Base-by-base conservation (phyloP, 2,329 filamentous ascomycete species). In the Zymoseptoria brevis region DNA sequence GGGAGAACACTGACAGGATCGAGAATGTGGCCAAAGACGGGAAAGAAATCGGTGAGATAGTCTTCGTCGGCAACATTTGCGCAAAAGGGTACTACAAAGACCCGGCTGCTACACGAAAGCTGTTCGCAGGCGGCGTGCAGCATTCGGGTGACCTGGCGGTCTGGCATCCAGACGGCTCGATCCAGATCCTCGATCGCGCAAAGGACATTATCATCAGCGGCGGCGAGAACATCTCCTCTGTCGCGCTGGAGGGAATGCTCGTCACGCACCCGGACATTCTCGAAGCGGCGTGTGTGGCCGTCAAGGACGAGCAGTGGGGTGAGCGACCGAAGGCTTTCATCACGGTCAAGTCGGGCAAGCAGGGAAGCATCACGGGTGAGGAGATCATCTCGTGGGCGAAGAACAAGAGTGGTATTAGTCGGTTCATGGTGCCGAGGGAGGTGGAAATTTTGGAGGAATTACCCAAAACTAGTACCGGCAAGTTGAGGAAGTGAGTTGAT, bases 131-230 rank as follows among this genome's bases (percentile, higher is more conserved):
- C 6, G 92, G 92, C 2, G 90, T 87, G 19, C 77, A 91, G 68
- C 94, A 96, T 75, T 93, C 88, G 16, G 94, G 94, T 0, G 94
- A 99, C 73, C 75, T 99, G 54, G 94, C 94, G 0, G 92, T 97
- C 0, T 92, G 89, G 88, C 90, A 96, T 76, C 82, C 87, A 0
- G 94, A 97, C 72, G 92, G 93, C 1, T 88, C 89, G 59, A 87
- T 91, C 51, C 90, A 97, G 77, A 96, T 99, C 64, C 79, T 95
- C 60, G 94, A 99, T 75, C 83, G 94, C 19, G 89, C 90, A 13
- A 99, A 99, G 78, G 94, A 99, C 72, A 96, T 99, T 56, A 99
- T 99, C 69, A 99, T 99, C 63, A 95, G 89, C 56, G 92, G 93
- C 53, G 94, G 94, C 59, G 94, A 99, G 75, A 99, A 99, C 73